Evolutionary conservation across 129 eudicot genomes (phyloP).

Genomic region (Arctium lappa): DNA sequence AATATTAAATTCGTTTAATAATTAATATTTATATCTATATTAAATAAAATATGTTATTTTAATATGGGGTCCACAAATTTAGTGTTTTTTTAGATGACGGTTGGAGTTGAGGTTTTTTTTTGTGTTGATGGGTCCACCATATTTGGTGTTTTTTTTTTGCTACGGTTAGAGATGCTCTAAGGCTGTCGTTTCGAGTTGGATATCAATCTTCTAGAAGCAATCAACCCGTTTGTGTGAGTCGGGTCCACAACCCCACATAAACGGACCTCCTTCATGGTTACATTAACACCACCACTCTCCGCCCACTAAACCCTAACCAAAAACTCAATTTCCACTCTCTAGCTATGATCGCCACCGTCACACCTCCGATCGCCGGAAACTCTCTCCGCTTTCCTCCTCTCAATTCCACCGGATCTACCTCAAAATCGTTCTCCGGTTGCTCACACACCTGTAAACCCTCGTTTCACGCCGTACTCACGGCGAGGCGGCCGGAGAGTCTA

Average conservation of each 20-base stretch:
- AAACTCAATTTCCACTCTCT: background rate
- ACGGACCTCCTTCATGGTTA: background rate
- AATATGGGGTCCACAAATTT: too few relatives aligned
- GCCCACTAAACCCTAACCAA: background rate
- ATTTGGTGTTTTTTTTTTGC: too few relatives aligned
- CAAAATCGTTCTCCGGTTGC: background rate
- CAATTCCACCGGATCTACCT: background rate
- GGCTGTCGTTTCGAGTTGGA: background rate
- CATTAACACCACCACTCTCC: background rate
- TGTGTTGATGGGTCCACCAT: too few relatives aligned
- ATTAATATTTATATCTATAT: too few relatives aligned
- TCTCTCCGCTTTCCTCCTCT: slow-evolving; percentile 6
- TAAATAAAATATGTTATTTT: too few relatives aligned
- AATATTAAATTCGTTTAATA: too few relatives aligned
- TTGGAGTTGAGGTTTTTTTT: too few relatives aligned
- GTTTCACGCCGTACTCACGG: slow-evolving; percentile 26
- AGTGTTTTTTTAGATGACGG: too few relatives aligned
- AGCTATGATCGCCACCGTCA: slow-evolving; percentile 20
- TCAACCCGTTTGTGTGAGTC: background rate
- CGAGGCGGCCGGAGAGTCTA: slow-evolving; percentile 30
- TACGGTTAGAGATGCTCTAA: too few relatives aligned
- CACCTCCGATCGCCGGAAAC: slow-evolving; percentile 1
- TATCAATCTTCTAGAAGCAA: slow-evolving; percentile 13
- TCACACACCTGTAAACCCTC: slow-evolving; percentile 10
- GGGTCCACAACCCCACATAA: background rate